These are phyloP conservation scores for Akebia trifoliata DNA, from an alignment of 164 flowering plant genomes.

Conservation along the genomic window DNA sequence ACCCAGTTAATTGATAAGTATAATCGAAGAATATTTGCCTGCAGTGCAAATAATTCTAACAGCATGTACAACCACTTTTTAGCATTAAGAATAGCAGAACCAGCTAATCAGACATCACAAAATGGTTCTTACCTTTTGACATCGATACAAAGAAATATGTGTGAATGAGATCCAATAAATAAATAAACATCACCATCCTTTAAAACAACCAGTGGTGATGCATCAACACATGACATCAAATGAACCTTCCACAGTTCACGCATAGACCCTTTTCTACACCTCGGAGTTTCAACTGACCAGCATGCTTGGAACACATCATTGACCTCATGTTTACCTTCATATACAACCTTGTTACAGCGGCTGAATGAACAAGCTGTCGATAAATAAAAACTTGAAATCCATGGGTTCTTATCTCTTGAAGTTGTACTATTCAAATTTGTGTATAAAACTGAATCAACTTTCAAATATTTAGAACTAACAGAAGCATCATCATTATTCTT, in stretches of 20 bases:
- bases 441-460: constrained; percentile 26
- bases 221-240: constrained; percentile 87
- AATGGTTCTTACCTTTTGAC: constrained; percentile 53
- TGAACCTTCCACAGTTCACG: constrained; percentile 66
- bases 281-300: constrained; percentile 32
- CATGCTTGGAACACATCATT: constrained; percentile 19
- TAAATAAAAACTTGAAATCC: constrained; percentile 24
- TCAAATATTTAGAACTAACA: constrained; percentile 33
- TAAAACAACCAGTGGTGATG: constrained; percentile 71
- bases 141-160: constrained; percentile 57
- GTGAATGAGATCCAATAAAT: constrained; percentile 86
- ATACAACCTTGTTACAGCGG: constrained; percentile 64
- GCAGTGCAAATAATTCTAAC: no score
- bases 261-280: constrained; percentile 32
- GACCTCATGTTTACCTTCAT: constrained; percentile 22
- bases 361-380: constrained; percentile 43
- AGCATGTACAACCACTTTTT: no score
- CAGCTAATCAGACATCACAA: background rate
- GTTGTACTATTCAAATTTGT: constrained; percentile 7
- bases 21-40: no score
- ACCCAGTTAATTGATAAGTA: no score
- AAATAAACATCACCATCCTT: constrained; percentile 40
- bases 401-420: constrained; percentile 16
- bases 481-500: constrained; percentile 12
- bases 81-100: no score